Conservation (phyloP, 2,329 filamentous ascomycete genomes). For the Colletotrichum somersetense region DNA sequence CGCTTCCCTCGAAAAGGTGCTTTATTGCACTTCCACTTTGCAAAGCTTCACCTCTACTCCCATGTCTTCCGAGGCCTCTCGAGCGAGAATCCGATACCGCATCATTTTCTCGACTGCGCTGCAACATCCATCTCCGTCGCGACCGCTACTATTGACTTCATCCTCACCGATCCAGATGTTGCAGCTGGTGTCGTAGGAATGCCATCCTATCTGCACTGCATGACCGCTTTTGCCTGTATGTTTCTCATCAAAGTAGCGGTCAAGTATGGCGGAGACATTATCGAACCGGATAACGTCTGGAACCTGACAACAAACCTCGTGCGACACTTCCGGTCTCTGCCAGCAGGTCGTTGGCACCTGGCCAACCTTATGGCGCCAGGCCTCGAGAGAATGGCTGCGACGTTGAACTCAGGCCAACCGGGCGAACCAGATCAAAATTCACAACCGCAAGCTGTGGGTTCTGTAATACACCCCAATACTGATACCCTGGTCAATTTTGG, state of each 20-base stretch:
- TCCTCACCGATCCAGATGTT: constrained; percentile 58
- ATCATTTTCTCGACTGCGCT: constrained; percentile 52
- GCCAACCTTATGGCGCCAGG: constrained; percentile 61
- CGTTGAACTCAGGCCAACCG: constrained; percentile 21
- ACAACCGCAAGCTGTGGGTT: background rate
- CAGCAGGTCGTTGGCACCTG: constrained; percentile 60
- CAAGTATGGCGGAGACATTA: constrained; percentile 55
- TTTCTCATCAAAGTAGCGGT: constrained; percentile 63
- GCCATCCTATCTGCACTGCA: constrained; percentile 64
- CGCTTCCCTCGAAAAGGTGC: constrained; percentile 57
- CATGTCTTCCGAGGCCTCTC: constrained; percentile 57
- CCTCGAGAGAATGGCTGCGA: constrained; percentile 55
- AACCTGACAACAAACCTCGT: constrained; percentile 55
- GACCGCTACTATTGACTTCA: constrained; percentile 58
- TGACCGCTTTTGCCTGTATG: constrained; percentile 66
- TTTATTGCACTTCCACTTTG: constrained; percentile 57
- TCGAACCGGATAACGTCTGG: constrained; percentile 53
- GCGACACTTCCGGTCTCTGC: constrained; percentile 54
- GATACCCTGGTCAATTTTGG: background rate
- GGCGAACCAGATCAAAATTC: background rate
- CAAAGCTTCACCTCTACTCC: constrained; percentile 57
- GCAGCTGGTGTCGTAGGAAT: constrained; percentile 57
- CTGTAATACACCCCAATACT: background rate
- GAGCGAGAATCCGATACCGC: constrained; percentile 49
- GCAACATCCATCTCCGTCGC: constrained; percentile 54